Evolutionary conservation across 371 early-diverging fungal species (phyloP).

Genomic region (Mortierella sp.): DNA sequence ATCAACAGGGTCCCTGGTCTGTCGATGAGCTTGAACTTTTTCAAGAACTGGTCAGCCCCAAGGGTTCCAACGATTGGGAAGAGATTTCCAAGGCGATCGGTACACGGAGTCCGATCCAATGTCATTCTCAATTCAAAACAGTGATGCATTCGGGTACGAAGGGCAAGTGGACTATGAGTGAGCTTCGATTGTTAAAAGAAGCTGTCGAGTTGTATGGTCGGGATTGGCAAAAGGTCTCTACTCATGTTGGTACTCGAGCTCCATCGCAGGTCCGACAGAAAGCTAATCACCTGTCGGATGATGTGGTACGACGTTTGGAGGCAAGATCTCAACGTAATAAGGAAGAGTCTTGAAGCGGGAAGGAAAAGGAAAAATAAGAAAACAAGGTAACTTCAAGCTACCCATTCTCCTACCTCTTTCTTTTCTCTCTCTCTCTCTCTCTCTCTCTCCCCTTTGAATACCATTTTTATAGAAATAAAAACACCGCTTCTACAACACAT

Average conservation of each 20-base stretch:
- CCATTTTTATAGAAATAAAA: too few species aligned
- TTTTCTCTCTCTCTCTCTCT: too few species aligned
- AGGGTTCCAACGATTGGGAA: constrained; percentile 23
- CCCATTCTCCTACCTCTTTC: too few species aligned
- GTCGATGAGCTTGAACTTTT: constrained; percentile 27
- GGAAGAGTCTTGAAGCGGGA: too few species aligned
- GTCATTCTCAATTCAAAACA: constrained; percentile 34
- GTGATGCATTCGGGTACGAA: constrained; percentile 37
- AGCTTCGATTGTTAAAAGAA: constrained; percentile 14
- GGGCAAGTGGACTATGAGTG: constrained; percentile 33
- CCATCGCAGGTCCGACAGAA: constrained; percentile 34
- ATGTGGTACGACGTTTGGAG: constrained; percentile 15
- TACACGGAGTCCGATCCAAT: constrained; percentile 29
- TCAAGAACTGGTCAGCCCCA: constrained; percentile 25
- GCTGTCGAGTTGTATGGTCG: constrained; percentile 19
- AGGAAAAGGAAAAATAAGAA: too few species aligned
- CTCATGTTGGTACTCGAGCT: constrained; percentile 23
- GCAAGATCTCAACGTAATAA: constrained; percentile 5
- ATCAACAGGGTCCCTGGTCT: constrained; percentile 25
- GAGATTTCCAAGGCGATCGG: constrained; percentile 34
- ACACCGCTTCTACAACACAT: too few species aligned
- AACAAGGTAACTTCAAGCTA: too few species aligned
- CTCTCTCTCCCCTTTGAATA: too few species aligned
- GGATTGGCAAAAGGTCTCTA: constrained; percentile 28
- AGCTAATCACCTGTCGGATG: constrained; percentile 29